Evolutionary conservation across 306 rosid genomes (phyloP).

Genomic region (Glycine latifolia): DNA sequence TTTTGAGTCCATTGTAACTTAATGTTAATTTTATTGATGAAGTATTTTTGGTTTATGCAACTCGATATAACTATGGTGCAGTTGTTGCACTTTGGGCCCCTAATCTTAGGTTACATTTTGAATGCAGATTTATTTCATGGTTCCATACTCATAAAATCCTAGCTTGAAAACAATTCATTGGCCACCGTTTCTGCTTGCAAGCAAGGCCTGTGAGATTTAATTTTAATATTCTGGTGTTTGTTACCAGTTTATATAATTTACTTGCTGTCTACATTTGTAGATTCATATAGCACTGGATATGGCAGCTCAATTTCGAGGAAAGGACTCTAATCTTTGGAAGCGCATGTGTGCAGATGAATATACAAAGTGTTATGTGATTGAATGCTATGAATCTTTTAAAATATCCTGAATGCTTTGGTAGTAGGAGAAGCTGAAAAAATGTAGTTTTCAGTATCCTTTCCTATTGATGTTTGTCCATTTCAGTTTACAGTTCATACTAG

Average conservation of each 20-base stretch:
- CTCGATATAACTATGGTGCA: constrained; percentile 76
- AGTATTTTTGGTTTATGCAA: constrained; percentile 59
- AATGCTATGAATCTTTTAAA: constrained; percentile 88
- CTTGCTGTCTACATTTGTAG: constrained; percentile 59
- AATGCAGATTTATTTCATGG: constrained; percentile 55
- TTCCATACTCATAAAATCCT: constrained; percentile 95
- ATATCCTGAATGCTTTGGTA: no score
- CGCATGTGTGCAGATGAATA: constrained; percentile 92
- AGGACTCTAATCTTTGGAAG: constrained; percentile 91
- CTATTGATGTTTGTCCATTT: no score
- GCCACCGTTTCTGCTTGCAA: constrained; percentile 98
- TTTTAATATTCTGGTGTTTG: constrained; percentile 27
- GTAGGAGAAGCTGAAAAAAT: no score
- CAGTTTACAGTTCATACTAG: no score
- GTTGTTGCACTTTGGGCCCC: constrained; percentile 89
- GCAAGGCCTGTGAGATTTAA: constrained; percentile 78
- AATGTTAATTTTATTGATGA: constrained; percentile 36
- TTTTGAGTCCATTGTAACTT: constrained; percentile 26
- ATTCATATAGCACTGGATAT: constrained; percentile 91
- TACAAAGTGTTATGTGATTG: constrained; percentile 93
- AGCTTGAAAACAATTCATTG: constrained; percentile 89
- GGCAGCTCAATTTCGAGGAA: constrained; percentile 91
- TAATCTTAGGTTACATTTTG: constrained; percentile 74
- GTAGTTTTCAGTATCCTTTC: no score
- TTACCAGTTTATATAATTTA: constrained; percentile 47